Base-by-base conservation (phyloP, 768 basidiomycete species). In the Pleurotus sapidus region DNA sequence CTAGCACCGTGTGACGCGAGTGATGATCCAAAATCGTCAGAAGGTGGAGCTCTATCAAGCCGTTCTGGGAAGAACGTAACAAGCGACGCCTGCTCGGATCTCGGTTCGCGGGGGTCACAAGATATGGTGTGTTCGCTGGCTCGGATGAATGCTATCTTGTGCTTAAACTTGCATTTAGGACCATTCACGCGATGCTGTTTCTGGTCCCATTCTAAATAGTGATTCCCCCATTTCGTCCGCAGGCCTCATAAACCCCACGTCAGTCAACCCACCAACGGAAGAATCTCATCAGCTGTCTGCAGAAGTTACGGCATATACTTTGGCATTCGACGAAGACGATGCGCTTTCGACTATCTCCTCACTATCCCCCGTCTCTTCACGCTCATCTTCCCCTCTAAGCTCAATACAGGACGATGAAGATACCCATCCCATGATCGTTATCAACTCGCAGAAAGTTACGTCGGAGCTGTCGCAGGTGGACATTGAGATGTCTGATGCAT, bases 301-400 rank as follows among this genome's bases (percentile, higher is more conserved):
- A 17, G 9, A 8, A 34, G 30, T 34, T 34, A 34, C 30, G 30
- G 42, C 42, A 17, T 17, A n/a, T n/a, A 45, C n/a, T 23, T 17
- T 14, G 42, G 20, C 9, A 17, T 45, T 23, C 42, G 51, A 54
- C 24, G 24, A 12, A n/a, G 51, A 54, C 8, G 51, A 54, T 25
- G 12, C 51, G 2, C 37, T 54, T n/a, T 54, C 51, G n/a, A 54
- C 39, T 18, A 54, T 54, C 20, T 54, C 51, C 4, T 54, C 51
- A 23, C 39, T 54, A 11, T 54, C 51, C 7, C 51, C 51, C 8
- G 39, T 54, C 2, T 54, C 51, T 23, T 54, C 51, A 23, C 17
- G 51, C 4, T 54, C n/a, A 15, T 54, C 51, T 5, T 54, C 51
- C 23, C 51, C 51, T 15, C 23, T 54, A 20, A 30, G 14, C 51